Evolutionary conservation across 2,329 filamentous ascomycete species (phyloP).

Genomic region (Neopestalotiopsis rosae): DNA sequence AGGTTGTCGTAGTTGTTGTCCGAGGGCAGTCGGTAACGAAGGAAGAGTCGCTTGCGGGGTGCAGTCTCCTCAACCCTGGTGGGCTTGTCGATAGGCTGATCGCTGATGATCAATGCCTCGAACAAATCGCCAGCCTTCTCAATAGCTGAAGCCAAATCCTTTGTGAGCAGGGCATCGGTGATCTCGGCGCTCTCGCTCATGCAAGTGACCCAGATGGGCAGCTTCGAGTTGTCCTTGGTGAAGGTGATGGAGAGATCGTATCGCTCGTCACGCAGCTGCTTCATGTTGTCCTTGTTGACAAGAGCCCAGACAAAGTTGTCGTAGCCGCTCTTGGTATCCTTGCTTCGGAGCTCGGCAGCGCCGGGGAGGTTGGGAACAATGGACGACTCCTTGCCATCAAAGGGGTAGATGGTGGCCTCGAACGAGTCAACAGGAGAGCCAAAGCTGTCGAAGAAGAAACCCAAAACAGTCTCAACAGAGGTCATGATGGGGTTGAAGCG

Average conservation of each 20-base stretch:
- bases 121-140: conserved; percentile 79
- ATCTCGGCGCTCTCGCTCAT: conserved; percentile 98
- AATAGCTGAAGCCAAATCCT: conserved; percentile 84
- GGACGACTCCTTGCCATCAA: conserved; percentile 87
- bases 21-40: conserved; percentile 74
- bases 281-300: conserved; percentile 95
- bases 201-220: conserved; percentile 87
- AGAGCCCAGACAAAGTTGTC: conserved; percentile 95
- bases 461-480: conserved; percentile 67
- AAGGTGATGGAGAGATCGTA: conserved; percentile 93
- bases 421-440: conserved; percentile 71
- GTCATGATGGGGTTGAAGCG: conserved; percentile 79
- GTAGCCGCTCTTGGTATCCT: conserved; percentile 71
- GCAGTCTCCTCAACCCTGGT: conserved; percentile 83
- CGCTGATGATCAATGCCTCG: conserved; percentile 86
- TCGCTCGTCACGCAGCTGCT: conserved; percentile 84
- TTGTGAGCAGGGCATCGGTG: conserved; percentile 83
- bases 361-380: conserved; percentile 72
- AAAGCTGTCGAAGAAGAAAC: conserved; percentile 83
- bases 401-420: conserved; percentile 82
- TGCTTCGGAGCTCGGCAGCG: conserved; percentile 58
- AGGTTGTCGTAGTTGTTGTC: conserved; percentile 68
- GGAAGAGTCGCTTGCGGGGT: conserved; percentile 85
- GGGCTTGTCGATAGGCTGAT: conserved; percentile 89
- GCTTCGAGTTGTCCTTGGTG: conserved; percentile 90